phyloP scores from a whole-genome alignment of 2,329 filamentous ascomycete genomes.

The Hymenotorrendiella dingleyae region DNA sequence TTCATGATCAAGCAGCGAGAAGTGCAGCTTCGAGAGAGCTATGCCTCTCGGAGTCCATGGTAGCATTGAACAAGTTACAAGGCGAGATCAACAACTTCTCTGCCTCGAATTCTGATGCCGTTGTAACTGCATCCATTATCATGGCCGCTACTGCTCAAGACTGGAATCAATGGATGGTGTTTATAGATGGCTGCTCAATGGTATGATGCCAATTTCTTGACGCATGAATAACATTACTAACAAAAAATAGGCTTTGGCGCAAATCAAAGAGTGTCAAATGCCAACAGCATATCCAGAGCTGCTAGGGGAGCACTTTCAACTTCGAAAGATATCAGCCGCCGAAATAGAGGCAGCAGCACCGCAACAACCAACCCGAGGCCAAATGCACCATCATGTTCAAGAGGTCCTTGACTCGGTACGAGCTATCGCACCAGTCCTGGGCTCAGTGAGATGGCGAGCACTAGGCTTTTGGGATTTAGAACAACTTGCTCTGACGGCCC shows the following conservation, averaged over 20 bases:
- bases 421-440: background rate
- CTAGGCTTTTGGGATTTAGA: constrained; percentile 12
- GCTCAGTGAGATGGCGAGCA: constrained; percentile 8
- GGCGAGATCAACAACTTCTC: constrained; percentile 14
- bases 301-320: constrained; percentile 3
- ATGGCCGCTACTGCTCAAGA: constrained; percentile 14
- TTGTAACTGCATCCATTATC: constrained; percentile 14
- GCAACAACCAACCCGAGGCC: background rate
- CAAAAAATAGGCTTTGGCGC: constrained; percentile 9
- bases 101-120: constrained; percentile 14
- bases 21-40: constrained; percentile 9
- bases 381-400: constrained; percentile 2
- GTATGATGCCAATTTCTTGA: background rate
- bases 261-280: constrained; percentile 5
- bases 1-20: constrained; percentile 10
- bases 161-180: constrained; percentile 18
- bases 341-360: background rate
- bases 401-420: constrained; percentile 5
- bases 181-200: constrained; percentile 17
- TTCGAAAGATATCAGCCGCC: constrained; percentile 4
- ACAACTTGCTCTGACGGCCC: constrained; percentile 6
- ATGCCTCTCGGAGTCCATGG: constrained; percentile 7
- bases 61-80: constrained; percentile 12
- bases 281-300: constrained; percentile 10
- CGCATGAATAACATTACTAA: background rate